Evolutionary conservation across 352 stramenopile genomes (phyloP), one percentile per base, ranked within the genome.

Genomic region (Phytophthora sojae): DNA sequence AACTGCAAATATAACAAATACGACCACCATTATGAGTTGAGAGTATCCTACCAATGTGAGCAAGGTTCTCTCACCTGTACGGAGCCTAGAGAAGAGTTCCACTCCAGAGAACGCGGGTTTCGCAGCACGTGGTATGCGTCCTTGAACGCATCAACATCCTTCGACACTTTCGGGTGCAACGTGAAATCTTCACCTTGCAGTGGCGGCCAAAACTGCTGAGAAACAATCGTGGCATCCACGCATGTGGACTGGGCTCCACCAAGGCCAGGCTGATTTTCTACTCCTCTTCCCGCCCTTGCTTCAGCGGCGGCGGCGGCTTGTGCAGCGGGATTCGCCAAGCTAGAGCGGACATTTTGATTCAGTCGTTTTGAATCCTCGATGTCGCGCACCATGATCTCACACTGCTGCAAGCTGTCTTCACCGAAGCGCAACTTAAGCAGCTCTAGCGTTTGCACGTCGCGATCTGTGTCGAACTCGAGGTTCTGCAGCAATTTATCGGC

Each of bases 361-460:
- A 98, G 88, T 8, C 96, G 92, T 74, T 98, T 99, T n/a, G 94
- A 98, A 61, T 99, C 97, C 64, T 99, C 95, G 47, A 99, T 96
- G 68, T 99, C 97, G 39, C 98, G 98, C 58, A 99, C 89, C 97
- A 99, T 99, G 67, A 99, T 98, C 77, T 99, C 97, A 60, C 97
- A 99, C 56, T 98, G 92, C 53, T 97, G 88, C 67, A 99, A 89
- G 44, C 80, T 95, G 6, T 92, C 79, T 78, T 99, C 97, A 19
- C 97, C 97, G 77, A 99, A 99, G 19, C 97, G 86, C 14, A 99
- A 75, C 71, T 99, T 99, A 6, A 99, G 85, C 21, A 99, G 73
- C 73, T 99, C 97, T 0, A 99, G 75, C 47, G 97, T 99, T 70
- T 98, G 93, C 8, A 95, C 91, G 60, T 98, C 90, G 19, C 90